phyloP scores from a whole-genome alignment of 2,329 filamentous ascomycete genomes.

The Alternaria arborescens region DNA sequence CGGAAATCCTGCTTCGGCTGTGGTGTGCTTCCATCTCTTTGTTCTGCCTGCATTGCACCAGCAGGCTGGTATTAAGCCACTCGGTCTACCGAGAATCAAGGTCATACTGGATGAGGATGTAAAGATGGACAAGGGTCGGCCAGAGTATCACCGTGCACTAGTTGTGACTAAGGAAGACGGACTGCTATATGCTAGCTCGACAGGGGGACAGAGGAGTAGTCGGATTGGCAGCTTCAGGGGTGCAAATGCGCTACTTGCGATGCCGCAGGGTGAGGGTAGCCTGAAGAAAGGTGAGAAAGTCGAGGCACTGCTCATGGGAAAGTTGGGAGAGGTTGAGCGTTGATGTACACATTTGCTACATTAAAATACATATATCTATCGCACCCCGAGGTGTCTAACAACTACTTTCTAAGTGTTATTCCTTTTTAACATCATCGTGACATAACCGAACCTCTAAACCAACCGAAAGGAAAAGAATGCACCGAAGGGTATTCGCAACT shows the following conservation, averaged over 20 bases:
- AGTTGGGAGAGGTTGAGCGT: constrained; percentile 12
- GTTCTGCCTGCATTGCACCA: constrained; percentile 87
- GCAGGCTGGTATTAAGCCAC: constrained; percentile 71
- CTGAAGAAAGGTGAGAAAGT: constrained; percentile 74
- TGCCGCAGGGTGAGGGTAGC: constrained; percentile 72
- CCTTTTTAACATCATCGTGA: not conserved
- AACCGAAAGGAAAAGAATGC: not conserved
- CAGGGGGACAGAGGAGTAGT: constrained; percentile 89
- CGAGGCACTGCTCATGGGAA: constrained; percentile 80
- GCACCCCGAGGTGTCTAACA: not conserved
- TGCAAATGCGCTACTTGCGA: constrained; percentile 84
- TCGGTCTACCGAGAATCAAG: constrained; percentile 75
- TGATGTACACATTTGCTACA: not conserved
- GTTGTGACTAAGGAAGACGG: constrained; percentile 73
- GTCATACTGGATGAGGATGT: constrained; percentile 79
- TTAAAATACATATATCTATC: not conserved
- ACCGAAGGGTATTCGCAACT: constrained; percentile 2
- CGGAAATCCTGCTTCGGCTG: constrained; percentile 90
- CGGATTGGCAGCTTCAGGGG: constrained; percentile 86
- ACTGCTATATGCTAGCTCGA: constrained; percentile 76
- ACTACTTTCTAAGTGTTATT: not conserved
- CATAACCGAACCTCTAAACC: not conserved
- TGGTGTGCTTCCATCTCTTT: constrained; percentile 94
- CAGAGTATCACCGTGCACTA: constrained; percentile 89
- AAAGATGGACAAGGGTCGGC: constrained; percentile 74